A percentile compares a stretch with the other conserved stretches of the same genome.
Evolutionary conservation across 495 filamentous ascomycete species (phyloP).

Genomic region (Talaromyces stipitatus): DNA sequence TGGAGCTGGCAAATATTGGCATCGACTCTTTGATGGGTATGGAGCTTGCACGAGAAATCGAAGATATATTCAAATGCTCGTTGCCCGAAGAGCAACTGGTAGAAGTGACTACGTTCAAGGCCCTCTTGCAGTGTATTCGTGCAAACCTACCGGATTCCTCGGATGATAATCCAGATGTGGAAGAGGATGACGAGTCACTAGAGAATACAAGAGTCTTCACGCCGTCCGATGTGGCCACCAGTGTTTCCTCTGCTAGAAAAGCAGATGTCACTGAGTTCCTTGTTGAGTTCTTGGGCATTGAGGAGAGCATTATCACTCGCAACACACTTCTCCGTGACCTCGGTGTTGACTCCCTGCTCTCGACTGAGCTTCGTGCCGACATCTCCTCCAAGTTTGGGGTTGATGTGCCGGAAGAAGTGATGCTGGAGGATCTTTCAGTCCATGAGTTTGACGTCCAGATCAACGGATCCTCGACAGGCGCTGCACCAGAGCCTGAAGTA

Average conservation of each 20-base stretch:
- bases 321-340: conserved; percentile 29
- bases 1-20: conserved; percentile 37
- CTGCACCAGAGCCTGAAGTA: background rate
- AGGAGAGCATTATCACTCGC: conserved; percentile 21
- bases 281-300: conserved; percentile 26
- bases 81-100: conserved; percentile 15
- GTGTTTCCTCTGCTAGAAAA: background rate
- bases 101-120: conserved; percentile 8
- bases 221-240: background rate
- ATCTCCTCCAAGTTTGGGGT: background rate
- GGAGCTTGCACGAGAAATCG: conserved; percentile 46
- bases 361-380: conserved; percentile 27
- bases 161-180: background rate
- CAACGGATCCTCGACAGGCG: conserved; percentile 5
- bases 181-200: background rate
- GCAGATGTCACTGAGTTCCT: conserved; percentile 18
- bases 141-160: background rate
- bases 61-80: conserved; percentile 32
- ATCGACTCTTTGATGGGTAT: conserved; percentile 50
- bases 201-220: background rate
- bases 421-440: background rate
- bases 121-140: conserved; percentile 2
- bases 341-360: conserved; percentile 44
- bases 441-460: background rate
- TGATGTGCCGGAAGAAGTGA: background rate